A percentile compares a stretch with the other conserved stretches of the same genome.
phyloP scores from a whole-genome alignment of 208 protist genomes.

The Acanthamoeba quina region DNA sequence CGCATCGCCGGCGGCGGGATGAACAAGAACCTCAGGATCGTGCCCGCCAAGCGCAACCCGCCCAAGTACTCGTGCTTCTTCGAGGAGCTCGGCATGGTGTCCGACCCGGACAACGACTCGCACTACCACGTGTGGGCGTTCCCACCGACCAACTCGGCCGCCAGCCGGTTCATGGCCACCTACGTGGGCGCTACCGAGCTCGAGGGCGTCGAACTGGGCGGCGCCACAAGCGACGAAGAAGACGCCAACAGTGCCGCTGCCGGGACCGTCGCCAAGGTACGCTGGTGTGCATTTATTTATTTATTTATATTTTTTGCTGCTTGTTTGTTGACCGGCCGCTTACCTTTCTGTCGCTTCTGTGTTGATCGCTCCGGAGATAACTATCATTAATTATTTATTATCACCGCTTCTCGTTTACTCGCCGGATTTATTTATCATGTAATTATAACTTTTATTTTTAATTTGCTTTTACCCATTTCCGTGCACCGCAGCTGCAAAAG shows the following conservation, averaged over 20 bases:
- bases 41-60: conserved; percentile 51
- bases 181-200: conserved; percentile 35
- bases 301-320: neutral
- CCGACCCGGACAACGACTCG: conserved; percentile 45
- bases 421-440: too few species aligned
- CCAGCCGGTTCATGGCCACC: conserved; percentile 14
- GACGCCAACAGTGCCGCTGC: neutral
- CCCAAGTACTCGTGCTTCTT: conserved; percentile 60
- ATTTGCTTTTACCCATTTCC: neutral
- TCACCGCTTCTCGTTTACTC: too few species aligned
- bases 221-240: conserved; percentile 42
- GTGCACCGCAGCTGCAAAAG: neutral
- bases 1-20: conserved; percentile 23
- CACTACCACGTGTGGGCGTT: conserved; percentile 68
- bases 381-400: neutral
- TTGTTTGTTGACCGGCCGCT: neutral
- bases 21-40: conserved; percentile 51
- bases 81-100: conserved; percentile 55
- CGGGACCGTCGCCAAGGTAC: neutral
- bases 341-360: neutral
- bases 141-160: neutral
- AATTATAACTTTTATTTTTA: neutral
- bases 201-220: conserved; percentile 22
- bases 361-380: neutral
- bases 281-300: neutral